Percentiles rank a stretch among this genome's conserved stretches.
These are phyloP conservation scores for Citrullus mucosospermus DNA, from an alignment of 306 rosid species.

Conservation along the genomic window DNA sequence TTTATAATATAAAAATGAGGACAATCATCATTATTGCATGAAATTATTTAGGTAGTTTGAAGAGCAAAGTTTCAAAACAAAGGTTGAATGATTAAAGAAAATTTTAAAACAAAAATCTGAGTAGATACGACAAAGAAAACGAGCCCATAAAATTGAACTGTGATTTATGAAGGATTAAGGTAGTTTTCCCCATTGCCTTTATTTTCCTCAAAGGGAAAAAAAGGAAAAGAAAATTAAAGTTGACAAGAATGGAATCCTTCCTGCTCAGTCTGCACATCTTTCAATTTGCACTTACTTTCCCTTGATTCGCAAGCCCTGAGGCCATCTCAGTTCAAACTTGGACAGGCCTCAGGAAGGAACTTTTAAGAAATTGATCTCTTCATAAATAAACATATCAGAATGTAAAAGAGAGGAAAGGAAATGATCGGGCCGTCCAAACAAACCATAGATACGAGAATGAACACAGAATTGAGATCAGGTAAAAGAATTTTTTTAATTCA, in stretches of 20 bases:
- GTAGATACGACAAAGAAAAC: too few species aligned
- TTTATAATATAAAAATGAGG: too few species aligned
- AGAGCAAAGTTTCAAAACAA: too few species aligned
- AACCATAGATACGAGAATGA: background rate
- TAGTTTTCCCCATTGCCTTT: background rate
- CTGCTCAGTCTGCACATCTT: background rate
- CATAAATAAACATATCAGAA: background rate
- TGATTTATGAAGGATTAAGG: background rate
- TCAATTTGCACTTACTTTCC: slow-evolving; percentile 3
- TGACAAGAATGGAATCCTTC: slow-evolving; percentile 5
- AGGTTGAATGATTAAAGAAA: too few species aligned
- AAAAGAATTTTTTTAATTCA: background rate
- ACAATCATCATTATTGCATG: too few species aligned
- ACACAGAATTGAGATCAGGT: background rate
- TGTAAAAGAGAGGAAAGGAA: background rate
- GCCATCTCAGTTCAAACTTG: background rate
- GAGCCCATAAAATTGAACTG: too few species aligned
- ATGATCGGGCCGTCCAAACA: background rate
- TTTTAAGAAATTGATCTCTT: background rate
- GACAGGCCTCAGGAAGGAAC: background rate
- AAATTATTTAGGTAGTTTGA: too few species aligned
- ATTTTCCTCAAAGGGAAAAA: background rate
- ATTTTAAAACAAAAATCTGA: too few species aligned
- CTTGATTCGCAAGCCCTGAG: background rate
- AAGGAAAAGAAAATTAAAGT: too few species aligned